Conservation (phyloP, 2,329 filamentous ascomycete genomes). For the Trichoderma guizhouense region DNA sequence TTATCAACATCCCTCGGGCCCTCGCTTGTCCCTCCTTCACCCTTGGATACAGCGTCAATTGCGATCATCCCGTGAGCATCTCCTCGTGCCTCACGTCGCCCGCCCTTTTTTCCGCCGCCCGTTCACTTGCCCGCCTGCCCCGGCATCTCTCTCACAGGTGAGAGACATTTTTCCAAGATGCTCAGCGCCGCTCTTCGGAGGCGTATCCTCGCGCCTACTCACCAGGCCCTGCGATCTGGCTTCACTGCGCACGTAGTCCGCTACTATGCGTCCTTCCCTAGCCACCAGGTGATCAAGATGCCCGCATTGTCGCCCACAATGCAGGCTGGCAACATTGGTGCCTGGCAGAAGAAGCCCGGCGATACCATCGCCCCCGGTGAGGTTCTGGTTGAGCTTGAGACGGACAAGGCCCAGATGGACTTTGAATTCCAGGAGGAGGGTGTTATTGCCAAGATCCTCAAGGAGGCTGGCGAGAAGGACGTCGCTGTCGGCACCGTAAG, state of each 20-base stretch:
- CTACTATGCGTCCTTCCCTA: constrained; percentile 80
- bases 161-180: constrained; percentile 45
- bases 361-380: constrained; percentile 86
- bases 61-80: constrained; percentile 18
- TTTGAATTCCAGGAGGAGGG: constrained; percentile 99
- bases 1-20: constrained; percentile 23
- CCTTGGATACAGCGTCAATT: constrained; percentile 20
- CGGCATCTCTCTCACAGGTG: constrained; percentile 16
- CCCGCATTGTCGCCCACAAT: constrained; percentile 97
- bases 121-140: constrained; percentile 23
- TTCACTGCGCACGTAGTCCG: constrained; percentile 55
- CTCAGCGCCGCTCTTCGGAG: constrained; percentile 62
- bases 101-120: constrained; percentile 24
- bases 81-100: constrained; percentile 8
- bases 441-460: constrained; percentile 89
- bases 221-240: constrained; percentile 49
- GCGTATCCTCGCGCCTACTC: constrained; percentile 53
- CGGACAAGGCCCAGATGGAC: constrained; percentile 99
- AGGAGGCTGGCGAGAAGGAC: constrained; percentile 91
- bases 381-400: constrained; percentile 97
- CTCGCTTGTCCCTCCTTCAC: constrained; percentile 19
- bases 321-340: constrained; percentile 92
- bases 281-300: constrained; percentile 96
- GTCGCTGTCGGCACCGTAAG: constrained; percentile 90
- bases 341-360: constrained; percentile 96